Conservation (phyloP, 208 protist species). For the Acanthamoeba lenticulata region DNA sequence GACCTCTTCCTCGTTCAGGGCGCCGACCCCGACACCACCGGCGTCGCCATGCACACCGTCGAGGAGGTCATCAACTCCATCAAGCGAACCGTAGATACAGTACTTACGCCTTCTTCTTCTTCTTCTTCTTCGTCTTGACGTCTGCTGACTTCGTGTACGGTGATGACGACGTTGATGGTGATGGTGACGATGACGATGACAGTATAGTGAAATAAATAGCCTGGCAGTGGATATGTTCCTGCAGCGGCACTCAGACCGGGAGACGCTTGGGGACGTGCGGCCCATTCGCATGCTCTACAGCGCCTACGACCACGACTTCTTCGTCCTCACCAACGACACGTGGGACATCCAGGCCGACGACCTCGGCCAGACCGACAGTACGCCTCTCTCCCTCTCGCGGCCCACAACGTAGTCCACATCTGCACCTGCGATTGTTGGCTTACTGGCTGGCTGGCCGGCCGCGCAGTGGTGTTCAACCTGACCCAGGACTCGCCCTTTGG, state of each 20-base stretch:
- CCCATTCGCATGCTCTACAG: background rate
- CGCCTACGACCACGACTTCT: slow-evolving; percentile 26
- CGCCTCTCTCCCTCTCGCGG: background rate
- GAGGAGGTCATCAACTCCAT: slow-evolving; percentile 37
- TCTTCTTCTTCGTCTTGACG: background rate
- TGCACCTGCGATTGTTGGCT: background rate
- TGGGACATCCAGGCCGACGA: slow-evolving; percentile 55
- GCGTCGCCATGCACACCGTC: background rate
- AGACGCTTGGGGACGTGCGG: background rate
- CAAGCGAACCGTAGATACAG: background rate
- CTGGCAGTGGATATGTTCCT: slow-evolving; percentile 25
- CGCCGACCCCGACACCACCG: background rate
- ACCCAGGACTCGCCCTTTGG: slow-evolving; percentile 36
- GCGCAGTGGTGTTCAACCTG: slow-evolving; percentile 13
- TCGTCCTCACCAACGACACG: background rate
- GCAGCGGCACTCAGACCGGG: slow-evolving; percentile 39
- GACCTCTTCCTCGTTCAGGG: background rate
- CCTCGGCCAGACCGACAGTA: background rate
- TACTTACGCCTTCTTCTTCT: background rate
- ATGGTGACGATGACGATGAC: too few relatives aligned
- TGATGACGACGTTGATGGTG: background rate
- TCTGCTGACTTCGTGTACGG: background rate
- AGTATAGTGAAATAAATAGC: slow-evolving; percentile 45
- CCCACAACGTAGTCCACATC: background rate
- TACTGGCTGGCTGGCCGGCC: background rate